A percentile compares a stretch with the other conserved stretches of the same genome.
phyloP scores from a whole-genome alignment of 106 monocot genomes.

The Apostasia ramifera region DNA sequence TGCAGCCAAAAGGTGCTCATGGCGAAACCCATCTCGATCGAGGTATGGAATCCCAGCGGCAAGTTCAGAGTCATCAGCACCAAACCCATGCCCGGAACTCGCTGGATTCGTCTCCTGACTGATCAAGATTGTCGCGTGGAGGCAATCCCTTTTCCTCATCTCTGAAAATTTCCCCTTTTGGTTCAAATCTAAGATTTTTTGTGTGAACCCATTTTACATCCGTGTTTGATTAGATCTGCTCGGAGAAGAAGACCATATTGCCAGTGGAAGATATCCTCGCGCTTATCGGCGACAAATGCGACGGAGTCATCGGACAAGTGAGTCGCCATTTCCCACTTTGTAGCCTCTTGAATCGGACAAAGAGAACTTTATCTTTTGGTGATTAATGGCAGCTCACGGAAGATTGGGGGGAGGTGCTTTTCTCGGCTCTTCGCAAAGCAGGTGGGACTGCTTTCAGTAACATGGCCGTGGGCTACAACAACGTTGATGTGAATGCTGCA shows the following conservation, averaged over 20 bases:
- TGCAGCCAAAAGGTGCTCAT: constrained; percentile 10
- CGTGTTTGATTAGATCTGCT: constrained; percentile 53
- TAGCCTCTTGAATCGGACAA: not conserved
- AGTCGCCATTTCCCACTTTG: not conserved
- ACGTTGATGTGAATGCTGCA: constrained; percentile 85
- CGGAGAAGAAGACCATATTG: constrained; percentile 92
- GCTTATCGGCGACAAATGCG: constrained; percentile 81
- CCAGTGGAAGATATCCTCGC: constrained; percentile 91
- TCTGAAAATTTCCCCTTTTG: not conserved
- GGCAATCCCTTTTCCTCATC: constrained; percentile 13
- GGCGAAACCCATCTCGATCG: constrained; percentile 87
- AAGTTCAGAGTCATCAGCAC: constrained; percentile 97
- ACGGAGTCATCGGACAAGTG: constrained; percentile 95
- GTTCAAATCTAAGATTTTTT: not conserved
- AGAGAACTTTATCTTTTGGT: not conserved
- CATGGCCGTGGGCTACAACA: constrained; percentile 99
- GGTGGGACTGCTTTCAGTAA: constrained; percentile 94
- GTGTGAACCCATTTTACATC: not conserved
- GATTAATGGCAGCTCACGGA: constrained; percentile 63
- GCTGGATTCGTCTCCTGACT: constrained; percentile 89
- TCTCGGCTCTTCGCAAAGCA: constrained; percentile 81
- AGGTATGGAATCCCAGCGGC: constrained; percentile 95
- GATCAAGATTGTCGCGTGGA: constrained; percentile 96
- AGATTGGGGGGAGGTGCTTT: constrained; percentile 97
- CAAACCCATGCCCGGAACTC: constrained; percentile 97